A percentile compares a stretch with the other conserved stretches of the same genome.
Evolutionary conservation across 352 stramenopile genomes (phyloP).

Genomic region (Phytophthora syringae): DNA sequence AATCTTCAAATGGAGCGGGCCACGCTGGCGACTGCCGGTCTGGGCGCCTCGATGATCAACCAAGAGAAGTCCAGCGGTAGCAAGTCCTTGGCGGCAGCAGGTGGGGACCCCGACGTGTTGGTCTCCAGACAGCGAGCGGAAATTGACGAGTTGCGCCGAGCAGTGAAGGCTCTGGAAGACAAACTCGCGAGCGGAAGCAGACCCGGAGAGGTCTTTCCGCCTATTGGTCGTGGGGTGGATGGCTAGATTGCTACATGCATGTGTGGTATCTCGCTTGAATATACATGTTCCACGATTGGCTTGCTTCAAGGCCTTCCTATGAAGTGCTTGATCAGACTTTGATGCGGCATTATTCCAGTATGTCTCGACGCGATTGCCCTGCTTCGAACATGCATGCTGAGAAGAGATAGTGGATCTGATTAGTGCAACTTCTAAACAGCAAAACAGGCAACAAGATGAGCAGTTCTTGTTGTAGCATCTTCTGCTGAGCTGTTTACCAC

Average conservation of each 20-base stretch:
- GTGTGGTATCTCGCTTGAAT: too few relatives aligned
- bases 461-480: too few relatives aligned
- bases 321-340: too few relatives aligned
- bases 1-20: constrained; percentile 83
- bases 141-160: constrained; percentile 81
- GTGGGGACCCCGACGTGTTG: constrained; percentile 58
- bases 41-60: constrained; percentile 31
- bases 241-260: constrained; percentile 19
- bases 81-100: constrained; percentile 30
- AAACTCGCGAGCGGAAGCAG: constrained; percentile 43
- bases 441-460: background rate
- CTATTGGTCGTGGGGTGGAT: constrained; percentile 42
- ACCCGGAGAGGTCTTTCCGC: constrained; percentile 36
- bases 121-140: constrained; percentile 63
- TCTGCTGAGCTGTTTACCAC: too few relatives aligned
- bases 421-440: too few relatives aligned
- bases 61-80: constrained; percentile 23
- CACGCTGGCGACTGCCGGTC: constrained; percentile 33
- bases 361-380: too few relatives aligned
- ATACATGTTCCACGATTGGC: too few relatives aligned
- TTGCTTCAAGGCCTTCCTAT: too few relatives aligned
- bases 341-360: too few relatives aligned
- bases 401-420: too few relatives aligned
- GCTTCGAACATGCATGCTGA: too few relatives aligned
- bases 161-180: constrained; percentile 78